Evolutionary conservation across 345 rosid genomes (phyloP).

Genomic region (Mercurialis annua): DNA sequence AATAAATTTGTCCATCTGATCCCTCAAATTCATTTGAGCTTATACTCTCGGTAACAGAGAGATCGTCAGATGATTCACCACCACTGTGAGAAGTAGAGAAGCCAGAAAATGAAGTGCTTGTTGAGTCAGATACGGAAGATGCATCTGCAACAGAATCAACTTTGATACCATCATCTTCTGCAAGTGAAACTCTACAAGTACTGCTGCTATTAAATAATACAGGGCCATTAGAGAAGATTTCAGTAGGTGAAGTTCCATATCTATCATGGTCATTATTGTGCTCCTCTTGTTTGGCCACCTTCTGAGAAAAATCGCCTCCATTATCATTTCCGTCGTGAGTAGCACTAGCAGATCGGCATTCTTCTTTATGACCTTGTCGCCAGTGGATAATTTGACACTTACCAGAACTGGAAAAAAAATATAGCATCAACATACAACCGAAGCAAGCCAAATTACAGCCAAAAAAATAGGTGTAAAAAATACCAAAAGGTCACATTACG

Average conservation of each 20-base stretch:
- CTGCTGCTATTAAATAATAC: slow-evolving; percentile 25
- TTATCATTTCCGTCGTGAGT: slow-evolving; percentile 30
- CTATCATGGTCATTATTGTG: slow-evolving; percentile 9
- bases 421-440: slow-evolving; percentile 7
- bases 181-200: slow-evolving; percentile 34
- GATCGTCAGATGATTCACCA: slow-evolving; percentile 68
- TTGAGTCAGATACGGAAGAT: slow-evolving; percentile 47
- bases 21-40: slow-evolving; percentile 60
- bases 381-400: slow-evolving; percentile 91
- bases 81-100: slow-evolving; percentile 51
- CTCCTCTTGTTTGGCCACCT: slow-evolving; percentile 31
- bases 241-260: slow-evolving; percentile 36
- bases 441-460: not conserved
- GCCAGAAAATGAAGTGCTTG: slow-evolving; percentile 68
- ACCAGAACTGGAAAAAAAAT: slow-evolving; percentile 56
- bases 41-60: slow-evolving; percentile 58
- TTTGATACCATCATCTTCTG: slow-evolving; percentile 35
- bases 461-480: not conserved
- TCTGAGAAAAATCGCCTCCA: slow-evolving; percentile 33
- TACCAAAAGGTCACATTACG: not conserved
- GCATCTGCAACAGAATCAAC: slow-evolving; percentile 40
- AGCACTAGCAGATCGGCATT: slow-evolving; percentile 55
- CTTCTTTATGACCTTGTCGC: slow-evolving; percentile 96
- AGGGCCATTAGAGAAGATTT: slow-evolving; percentile 29
- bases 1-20: slow-evolving; percentile 35